Conservation (phyloP, 2,329 filamentous ascomycete genomes). For the Chrysoporthe austroafricana region DNA sequence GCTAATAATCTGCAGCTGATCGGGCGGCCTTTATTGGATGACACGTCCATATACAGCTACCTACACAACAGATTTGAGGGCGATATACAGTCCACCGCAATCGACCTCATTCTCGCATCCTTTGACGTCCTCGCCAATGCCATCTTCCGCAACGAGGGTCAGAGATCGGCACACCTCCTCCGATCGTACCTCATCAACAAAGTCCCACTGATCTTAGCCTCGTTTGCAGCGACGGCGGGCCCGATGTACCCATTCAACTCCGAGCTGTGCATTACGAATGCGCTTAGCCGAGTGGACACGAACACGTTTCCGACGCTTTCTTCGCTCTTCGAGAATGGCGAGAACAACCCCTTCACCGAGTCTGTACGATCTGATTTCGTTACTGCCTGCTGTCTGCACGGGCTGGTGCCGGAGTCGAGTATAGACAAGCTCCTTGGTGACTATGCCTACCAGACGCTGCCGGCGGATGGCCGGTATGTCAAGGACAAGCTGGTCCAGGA, state of each 20-base stretch:
- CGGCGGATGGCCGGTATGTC: slow-evolving; percentile 72
- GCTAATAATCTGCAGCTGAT: slow-evolving; percentile 61
- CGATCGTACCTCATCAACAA: slow-evolving; percentile 84
- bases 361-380: slow-evolving; percentile 75
- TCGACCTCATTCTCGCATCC: slow-evolving; percentile 83
- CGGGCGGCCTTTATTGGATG: slow-evolving; percentile 82
- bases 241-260: slow-evolving; percentile 75
- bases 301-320: slow-evolving; percentile 69
- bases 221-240: slow-evolving; percentile 49
- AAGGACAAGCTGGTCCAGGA: slow-evolving; percentile 80
- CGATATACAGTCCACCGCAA: slow-evolving; percentile 75
- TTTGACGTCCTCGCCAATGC: slow-evolving; percentile 91
- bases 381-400: slow-evolving; percentile 87
- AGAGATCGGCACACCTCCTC: slow-evolving; percentile 69
- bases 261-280: slow-evolving; percentile 71
- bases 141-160: slow-evolving; percentile 67
- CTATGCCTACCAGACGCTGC: slow-evolving; percentile 78
- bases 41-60: slow-evolving; percentile 76
- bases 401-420: slow-evolving; percentile 76
- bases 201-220: slow-evolving; percentile 57
- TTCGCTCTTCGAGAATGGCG: slow-evolving; percentile 62
- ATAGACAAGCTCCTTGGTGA: slow-evolving; percentile 84
- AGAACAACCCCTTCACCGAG: slow-evolving; percentile 60
- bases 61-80: slow-evolving; percentile 85
- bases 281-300: slow-evolving; percentile 81